A percentile compares a stretch with the other conserved stretches of the same genome.
These are phyloP conservation scores for Schoenoplectus triqueter DNA, from an alignment of 202 grass and related monocot genomes.

Conservation along the genomic window DNA sequence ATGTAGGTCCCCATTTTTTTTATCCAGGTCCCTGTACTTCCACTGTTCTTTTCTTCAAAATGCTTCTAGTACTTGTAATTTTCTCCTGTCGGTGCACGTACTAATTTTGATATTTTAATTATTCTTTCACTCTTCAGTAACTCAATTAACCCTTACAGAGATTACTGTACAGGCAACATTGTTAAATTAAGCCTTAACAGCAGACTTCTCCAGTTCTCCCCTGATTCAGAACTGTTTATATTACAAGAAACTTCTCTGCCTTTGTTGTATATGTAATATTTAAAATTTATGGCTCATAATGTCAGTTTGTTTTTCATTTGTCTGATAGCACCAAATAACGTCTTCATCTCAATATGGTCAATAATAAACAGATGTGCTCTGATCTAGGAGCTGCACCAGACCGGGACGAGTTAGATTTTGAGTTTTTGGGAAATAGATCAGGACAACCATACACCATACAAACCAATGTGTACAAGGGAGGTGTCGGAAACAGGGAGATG, in stretches of 20 bases:
- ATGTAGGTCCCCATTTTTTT: background rate
- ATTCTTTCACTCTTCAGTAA: background rate
- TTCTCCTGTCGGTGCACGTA: background rate
- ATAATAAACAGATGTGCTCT: slow-evolving; percentile 76
- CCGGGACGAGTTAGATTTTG: slow-evolving; percentile 87
- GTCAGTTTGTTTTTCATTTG: slow-evolving; percentile 7
- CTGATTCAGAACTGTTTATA: background rate
- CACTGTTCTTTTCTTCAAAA: background rate
- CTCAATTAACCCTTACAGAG: background rate
- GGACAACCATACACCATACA: slow-evolving; percentile 97
- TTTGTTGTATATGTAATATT: background rate
- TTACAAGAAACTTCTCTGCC: background rate
- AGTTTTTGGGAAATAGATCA: slow-evolving; percentile 91
- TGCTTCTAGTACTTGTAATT: slow-evolving; percentile 15
- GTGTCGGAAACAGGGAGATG: slow-evolving; percentile 89
- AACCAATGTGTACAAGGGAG: slow-evolving; percentile 92
- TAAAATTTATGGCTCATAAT: background rate
- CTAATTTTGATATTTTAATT: slow-evolving; percentile 16
- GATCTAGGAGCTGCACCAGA: slow-evolving; percentile 72
- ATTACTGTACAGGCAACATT: background rate
- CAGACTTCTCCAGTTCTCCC: background rate
- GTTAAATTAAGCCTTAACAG: background rate
- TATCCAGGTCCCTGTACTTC: slow-evolving; percentile 21
- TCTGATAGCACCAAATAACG: background rate
- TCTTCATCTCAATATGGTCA: background rate